Conservation (phyloP, 768 basidiomycete genomes). For the Tricholoma sp. region DNA sequence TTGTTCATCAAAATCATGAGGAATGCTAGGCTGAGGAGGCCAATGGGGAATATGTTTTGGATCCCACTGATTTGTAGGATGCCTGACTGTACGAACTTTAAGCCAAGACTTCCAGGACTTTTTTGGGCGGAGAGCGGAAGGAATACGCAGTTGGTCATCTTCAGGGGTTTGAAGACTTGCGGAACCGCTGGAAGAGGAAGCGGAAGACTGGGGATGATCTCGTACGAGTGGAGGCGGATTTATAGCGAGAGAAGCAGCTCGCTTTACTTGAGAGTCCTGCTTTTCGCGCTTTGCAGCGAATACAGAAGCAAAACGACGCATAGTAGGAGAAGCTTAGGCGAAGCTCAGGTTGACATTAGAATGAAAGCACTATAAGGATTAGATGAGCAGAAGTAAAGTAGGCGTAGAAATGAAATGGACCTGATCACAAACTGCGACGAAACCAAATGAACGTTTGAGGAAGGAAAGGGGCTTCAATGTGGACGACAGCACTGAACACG, state of each 20-base stretch:
- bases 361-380: neutral
- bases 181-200: constrained; percentile 59
- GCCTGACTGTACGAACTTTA: constrained; percentile 13
- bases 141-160: constrained; percentile 36
- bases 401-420: neutral
- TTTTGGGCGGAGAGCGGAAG: constrained; percentile 27
- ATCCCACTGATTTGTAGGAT: constrained; percentile 13
- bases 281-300: constrained; percentile 44
- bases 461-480: neutral
- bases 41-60: constrained; percentile 21
- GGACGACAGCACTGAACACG: neutral
- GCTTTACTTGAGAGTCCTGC: constrained; percentile 16
- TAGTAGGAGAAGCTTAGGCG: constrained; percentile 19
- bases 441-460: constrained; percentile 1
- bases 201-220: constrained; percentile 44
- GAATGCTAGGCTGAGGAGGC: constrained; percentile 18
- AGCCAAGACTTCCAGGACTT: constrained; percentile 59
- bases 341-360: constrained; percentile 7
- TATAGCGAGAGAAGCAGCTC: constrained; percentile 2
- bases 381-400: neutral
- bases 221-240: constrained; percentile 12
- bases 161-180: constrained; percentile 58
- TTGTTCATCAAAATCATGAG: constrained; percentile 13
- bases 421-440: neutral
- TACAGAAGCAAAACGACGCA: constrained; percentile 65